phyloP scores from a whole-genome alignment of 139 green algal genomes.

The Bryopsis sp. region DNA sequence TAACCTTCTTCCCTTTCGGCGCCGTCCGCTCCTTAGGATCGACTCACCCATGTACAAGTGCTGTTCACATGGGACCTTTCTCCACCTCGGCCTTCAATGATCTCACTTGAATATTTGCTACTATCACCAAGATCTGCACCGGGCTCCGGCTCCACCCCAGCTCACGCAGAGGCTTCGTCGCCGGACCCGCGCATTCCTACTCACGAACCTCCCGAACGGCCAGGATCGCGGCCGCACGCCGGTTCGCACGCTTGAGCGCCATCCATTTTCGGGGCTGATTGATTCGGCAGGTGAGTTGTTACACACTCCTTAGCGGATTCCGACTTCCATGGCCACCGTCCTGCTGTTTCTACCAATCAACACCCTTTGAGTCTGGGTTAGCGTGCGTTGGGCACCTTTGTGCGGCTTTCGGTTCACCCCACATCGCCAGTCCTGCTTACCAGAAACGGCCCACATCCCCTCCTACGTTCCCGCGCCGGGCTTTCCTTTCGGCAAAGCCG shows the following conservation, averaged over 20 bases:
- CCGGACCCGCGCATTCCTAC: conserved; percentile 83
- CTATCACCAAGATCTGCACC: conserved; percentile 92
- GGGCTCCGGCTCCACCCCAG: conserved; percentile 68
- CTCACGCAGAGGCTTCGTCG: conserved; percentile 72
- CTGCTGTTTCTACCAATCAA: conserved; percentile 91
- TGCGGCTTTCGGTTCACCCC: conserved; percentile 87
- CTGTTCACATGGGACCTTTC: conserved; percentile 93
- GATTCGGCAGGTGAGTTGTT: conserved; percentile 97
- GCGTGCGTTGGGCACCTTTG: conserved; percentile 80
- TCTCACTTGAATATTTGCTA: conserved; percentile 94
- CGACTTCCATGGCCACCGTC: conserved; percentile 96
- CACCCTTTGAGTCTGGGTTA: conserved; percentile 91
- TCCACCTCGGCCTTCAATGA: conserved; percentile 88
- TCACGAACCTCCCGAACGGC: conserved; percentile 42
- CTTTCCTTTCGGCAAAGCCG: conserved; percentile 76
- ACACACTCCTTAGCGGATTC: conserved; percentile 97
- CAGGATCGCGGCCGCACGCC: neutral
- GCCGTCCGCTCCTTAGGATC: conserved; percentile 77
- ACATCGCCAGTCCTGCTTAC: conserved; percentile 95
- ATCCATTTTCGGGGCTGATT: conserved; percentile 96
- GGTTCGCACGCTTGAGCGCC: conserved; percentile 79
- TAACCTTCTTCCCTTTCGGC: conserved; percentile 90
- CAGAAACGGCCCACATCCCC: conserved; percentile 90
- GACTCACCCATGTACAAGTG: conserved; percentile 92
- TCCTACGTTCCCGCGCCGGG: conserved; percentile 67